A percentile compares a stretch with the other conserved stretches of the same genome.
Evolutionary conservation across 257 asterid species (phyloP).

Genomic region (Rauvolfia tetraphylla): DNA sequence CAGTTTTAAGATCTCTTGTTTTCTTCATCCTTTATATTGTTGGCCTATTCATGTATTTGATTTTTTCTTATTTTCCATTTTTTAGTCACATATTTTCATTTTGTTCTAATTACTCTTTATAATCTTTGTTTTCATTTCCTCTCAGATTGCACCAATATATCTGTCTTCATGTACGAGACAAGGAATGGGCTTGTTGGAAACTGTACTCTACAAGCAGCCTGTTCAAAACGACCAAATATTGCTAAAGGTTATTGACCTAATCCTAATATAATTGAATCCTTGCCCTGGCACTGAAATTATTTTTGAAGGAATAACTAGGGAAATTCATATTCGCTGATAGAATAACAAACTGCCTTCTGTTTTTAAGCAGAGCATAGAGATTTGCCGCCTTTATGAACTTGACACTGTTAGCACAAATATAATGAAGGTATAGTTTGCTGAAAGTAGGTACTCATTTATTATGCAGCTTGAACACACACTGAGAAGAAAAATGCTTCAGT

Average conservation of each 20-base stretch:
- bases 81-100: neutral
- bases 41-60: neutral
- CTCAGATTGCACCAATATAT: conserved; percentile 85
- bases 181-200: conserved; percentile 82
- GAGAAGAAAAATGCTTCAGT: neutral
- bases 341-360: conserved; percentile 18
- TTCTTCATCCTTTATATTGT: neutral
- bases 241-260: conserved; percentile 49
- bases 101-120: conserved; percentile 8
- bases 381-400: conserved; percentile 84
- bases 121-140: conserved; percentile 17
- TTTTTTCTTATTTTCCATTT: neutral
- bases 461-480: neutral
- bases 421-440: conserved; percentile 70
- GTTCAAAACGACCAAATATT: conserved; percentile 75
- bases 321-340: conserved; percentile 12
- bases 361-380: conserved; percentile 73
- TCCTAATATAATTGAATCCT: neutral
- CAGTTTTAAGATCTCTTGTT: neutral
- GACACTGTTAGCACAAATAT: conserved; percentile 52
- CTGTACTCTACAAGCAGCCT: conserved; percentile 71
- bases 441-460: conserved; percentile 2
- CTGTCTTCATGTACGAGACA: conserved; percentile 73
- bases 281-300: neutral
- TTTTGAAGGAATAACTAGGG: neutral